phyloP scores from a whole-genome alignment of 2,329 filamentous ascomycete genomes.

The Lecanoromycetidae sp. region DNA sequence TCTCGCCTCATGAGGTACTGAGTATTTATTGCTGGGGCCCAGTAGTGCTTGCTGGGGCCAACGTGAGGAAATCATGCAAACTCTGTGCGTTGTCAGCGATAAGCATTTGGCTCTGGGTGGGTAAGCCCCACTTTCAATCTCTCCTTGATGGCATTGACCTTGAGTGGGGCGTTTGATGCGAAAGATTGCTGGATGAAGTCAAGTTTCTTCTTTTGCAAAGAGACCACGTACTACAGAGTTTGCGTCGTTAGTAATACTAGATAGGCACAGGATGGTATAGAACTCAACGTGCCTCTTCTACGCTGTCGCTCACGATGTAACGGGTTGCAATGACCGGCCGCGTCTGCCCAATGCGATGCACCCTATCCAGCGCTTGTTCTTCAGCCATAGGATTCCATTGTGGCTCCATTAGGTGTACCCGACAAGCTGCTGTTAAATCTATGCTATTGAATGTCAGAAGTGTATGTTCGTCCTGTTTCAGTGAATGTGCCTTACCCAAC shows the following conservation, averaged over 20 bases:
- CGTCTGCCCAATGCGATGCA: constrained; percentile 17
- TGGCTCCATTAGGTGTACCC: constrained; percentile 16
- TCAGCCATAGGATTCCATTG: constrained; percentile 19
- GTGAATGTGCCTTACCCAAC: constrained; percentile 4
- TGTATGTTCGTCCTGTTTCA: neutral
- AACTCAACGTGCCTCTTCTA: neutral
- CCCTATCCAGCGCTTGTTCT: constrained; percentile 16
- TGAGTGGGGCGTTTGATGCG: neutral
- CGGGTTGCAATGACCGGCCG: constrained; percentile 15
- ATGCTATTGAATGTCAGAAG: constrained; percentile 2
- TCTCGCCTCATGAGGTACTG: too few relatives aligned
- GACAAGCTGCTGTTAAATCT: constrained; percentile 15
- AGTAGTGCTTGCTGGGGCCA: neutral
- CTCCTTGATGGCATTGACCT: neutral
- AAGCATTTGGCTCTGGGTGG: too few relatives aligned
- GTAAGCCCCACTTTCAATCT: neutral
- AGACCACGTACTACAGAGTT: constrained; percentile 4
- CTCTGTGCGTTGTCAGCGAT: neutral
- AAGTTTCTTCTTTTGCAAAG: constrained; percentile 4
- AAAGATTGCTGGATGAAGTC: constrained; percentile 8
- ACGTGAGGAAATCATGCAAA: constrained; percentile 2
- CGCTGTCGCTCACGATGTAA: constrained; percentile 15
- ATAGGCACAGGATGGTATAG: neutral
- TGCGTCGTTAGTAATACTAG: neutral
- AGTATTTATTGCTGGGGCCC: neutral